Evolutionary conservation across 1,284 basidiomycete genomes (phyloP).

Genomic region (Sphaerobolus stellatus): DNA sequence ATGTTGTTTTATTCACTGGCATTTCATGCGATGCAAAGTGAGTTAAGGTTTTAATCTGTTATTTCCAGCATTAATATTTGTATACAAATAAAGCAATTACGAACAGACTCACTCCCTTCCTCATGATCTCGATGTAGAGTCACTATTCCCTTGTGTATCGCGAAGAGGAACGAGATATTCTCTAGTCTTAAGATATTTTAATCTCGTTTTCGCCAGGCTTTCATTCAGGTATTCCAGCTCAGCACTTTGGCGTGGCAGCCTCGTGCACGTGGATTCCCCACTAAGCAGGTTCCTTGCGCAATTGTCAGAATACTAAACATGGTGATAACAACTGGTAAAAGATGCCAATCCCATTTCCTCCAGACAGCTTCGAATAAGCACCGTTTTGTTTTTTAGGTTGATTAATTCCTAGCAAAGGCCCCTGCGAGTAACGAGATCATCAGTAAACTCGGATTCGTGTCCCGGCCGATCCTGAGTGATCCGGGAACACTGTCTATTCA

Average conservation of each 20-base stretch:
- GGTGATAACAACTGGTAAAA: slow-evolving; percentile 11
- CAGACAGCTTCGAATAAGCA: background rate
- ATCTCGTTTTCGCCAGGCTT: background rate
- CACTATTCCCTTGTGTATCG: slow-evolving; percentile 35
- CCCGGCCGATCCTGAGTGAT: too few relatives aligned
- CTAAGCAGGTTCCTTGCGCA: slow-evolving; percentile 31
- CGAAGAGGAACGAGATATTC: slow-evolving; percentile 37
- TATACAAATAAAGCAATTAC: too few relatives aligned
- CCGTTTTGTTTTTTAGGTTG: slow-evolving; percentile 9
- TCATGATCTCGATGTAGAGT: slow-evolving; percentile 41
- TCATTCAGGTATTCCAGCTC: background rate
- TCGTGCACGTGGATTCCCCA: slow-evolving; percentile 37
- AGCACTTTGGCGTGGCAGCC: slow-evolving; percentile 40
- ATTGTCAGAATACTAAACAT: slow-evolving; percentile 27
- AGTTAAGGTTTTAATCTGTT: too few relatives aligned
- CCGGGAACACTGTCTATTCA: too few relatives aligned
- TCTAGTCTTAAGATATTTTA: slow-evolving; percentile 25
- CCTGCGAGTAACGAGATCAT: background rate
- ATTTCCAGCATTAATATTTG: too few relatives aligned
- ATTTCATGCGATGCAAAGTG: slow-evolving; percentile 41
- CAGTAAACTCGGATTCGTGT: too few relatives aligned
- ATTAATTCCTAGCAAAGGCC: background rate
- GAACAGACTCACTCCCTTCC: too few relatives aligned
- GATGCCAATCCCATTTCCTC: slow-evolving; percentile 4
- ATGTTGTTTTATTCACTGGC: background rate